Conservation (phyloP, 441 rosid genomes). For the Euphorbia corollata region DNA sequence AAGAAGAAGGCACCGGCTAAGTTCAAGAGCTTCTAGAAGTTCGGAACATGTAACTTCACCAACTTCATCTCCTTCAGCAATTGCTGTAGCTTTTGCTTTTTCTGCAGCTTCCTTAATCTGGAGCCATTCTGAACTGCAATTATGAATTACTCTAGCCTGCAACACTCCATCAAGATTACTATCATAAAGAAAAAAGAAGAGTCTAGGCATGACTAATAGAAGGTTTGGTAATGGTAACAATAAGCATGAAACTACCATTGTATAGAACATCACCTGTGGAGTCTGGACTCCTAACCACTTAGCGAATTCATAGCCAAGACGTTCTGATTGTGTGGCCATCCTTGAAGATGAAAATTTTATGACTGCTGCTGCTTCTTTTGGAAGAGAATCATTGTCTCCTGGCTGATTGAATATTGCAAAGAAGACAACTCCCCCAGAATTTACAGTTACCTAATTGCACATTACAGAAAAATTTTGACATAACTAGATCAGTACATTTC, state of each 20-base stretch:
- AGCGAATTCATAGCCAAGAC: constrained; percentile 98
- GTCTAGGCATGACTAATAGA: neutral
- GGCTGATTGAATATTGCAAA: constrained; percentile 78
- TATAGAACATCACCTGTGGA: constrained; percentile 68
- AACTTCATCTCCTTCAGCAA: constrained; percentile 73
- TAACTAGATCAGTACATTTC: neutral
- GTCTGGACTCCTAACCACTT: constrained; percentile 85
- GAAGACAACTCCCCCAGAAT: constrained; percentile 99
- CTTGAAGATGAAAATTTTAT: constrained; percentile 98
- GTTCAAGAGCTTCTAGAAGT: constrained; percentile 97
- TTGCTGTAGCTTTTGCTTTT: constrained; percentile 71
- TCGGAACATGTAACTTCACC: constrained; percentile 93
- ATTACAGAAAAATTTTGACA: constrained; percentile 26
- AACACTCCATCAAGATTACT: constrained; percentile 3
- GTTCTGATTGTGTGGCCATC: constrained; percentile 99
- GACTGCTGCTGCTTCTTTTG: constrained; percentile 91
- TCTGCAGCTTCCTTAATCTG: constrained; percentile 92
- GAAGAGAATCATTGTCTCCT: constrained; percentile 34
- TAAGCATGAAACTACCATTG: constrained; percentile 11
- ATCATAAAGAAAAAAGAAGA: neutral
- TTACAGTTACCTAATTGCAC: constrained; percentile 74
- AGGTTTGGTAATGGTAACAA: neutral
- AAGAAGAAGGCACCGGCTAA: constrained; percentile 87
- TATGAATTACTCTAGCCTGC: constrained; percentile 93
- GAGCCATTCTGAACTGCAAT: constrained; percentile 81